Conservation (phyloP, 306 rosid species). For the Trichosanthes truncata region DNA sequence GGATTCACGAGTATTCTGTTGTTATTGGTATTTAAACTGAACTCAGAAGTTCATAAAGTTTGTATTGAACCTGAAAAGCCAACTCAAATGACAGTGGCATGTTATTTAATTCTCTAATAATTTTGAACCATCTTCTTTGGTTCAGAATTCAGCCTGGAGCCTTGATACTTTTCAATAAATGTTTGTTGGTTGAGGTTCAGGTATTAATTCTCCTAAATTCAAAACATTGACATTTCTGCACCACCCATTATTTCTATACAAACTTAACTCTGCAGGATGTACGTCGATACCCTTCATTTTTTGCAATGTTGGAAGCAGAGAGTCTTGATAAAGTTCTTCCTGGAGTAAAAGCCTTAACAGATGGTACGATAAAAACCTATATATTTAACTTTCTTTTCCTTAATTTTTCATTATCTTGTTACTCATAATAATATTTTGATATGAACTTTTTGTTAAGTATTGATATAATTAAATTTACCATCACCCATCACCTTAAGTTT, state of each 20-base stretch:
- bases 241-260: not conserved
- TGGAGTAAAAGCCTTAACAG: constrained; percentile 47
- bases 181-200: constrained; percentile 62
- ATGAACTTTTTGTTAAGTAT: not conserved
- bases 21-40: not conserved
- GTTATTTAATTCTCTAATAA: not conserved
- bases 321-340: constrained; percentile 51
- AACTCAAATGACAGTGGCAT: not conserved
- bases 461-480: too few species aligned
- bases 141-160: constrained; percentile 44
- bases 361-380: constrained; percentile 26
- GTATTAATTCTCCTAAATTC: constrained; percentile 14
- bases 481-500: too few species aligned
- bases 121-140: not conserved
- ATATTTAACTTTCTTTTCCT: not conserved
- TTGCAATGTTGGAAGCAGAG: constrained; percentile 44
- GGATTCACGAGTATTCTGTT: not conserved
- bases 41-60: not conserved
- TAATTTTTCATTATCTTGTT: not conserved
- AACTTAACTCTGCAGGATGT: constrained; percentile 28
- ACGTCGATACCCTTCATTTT: constrained; percentile 38
- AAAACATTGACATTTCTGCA: not conserved
- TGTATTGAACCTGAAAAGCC: not conserved
- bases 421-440: not conserved
- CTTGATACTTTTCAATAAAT: constrained; percentile 43